Evolutionary conservation across 2,329 filamentous ascomycete genomes (phyloP).

Genomic region (Ceratocystis ficicola): DNA sequence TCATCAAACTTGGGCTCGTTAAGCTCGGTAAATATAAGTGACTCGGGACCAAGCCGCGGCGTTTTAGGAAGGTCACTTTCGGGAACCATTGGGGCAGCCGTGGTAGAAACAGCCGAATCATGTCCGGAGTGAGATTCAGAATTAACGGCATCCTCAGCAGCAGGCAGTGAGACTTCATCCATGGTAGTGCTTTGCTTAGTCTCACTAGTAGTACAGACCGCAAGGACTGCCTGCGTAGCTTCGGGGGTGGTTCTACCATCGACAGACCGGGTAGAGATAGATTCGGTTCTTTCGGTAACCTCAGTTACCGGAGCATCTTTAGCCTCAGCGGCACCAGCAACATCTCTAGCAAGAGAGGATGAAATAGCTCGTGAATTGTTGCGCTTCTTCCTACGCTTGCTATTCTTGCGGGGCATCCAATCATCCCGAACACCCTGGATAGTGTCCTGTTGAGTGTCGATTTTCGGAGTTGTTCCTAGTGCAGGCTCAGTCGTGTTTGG

Average conservation of each 20-base stretch:
- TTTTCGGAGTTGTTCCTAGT: not conserved
- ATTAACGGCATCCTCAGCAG: not conserved
- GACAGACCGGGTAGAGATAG: not conserved
- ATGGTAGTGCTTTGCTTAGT: not conserved
- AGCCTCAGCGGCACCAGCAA: not conserved
- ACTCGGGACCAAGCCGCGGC: slow-evolving; percentile 21
- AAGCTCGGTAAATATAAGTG: slow-evolving; percentile 16
- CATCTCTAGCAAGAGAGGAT: not conserved
- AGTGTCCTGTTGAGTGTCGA: not conserved
- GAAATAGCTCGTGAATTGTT: slow-evolving; percentile 2
- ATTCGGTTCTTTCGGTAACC: not conserved
- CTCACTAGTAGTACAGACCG: not conserved
- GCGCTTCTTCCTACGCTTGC: slow-evolving; percentile 13
- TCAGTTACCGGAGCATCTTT: not conserved
- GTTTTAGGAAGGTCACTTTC: slow-evolving; percentile 13
- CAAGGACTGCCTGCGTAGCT: not conserved
- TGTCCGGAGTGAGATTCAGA: not conserved
- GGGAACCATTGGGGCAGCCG: not conserved
- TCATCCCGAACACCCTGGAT: slow-evolving; percentile 15
- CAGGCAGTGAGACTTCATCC: not conserved
- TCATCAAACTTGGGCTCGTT: slow-evolving; percentile 20
- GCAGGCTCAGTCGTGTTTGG: not conserved
- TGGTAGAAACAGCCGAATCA: not conserved
- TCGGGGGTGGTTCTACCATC: not conserved
- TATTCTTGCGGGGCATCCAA: slow-evolving; percentile 18